Conservation (phyloP, 148 eudicot genomes). For the Simmondsia chinensis region DNA sequence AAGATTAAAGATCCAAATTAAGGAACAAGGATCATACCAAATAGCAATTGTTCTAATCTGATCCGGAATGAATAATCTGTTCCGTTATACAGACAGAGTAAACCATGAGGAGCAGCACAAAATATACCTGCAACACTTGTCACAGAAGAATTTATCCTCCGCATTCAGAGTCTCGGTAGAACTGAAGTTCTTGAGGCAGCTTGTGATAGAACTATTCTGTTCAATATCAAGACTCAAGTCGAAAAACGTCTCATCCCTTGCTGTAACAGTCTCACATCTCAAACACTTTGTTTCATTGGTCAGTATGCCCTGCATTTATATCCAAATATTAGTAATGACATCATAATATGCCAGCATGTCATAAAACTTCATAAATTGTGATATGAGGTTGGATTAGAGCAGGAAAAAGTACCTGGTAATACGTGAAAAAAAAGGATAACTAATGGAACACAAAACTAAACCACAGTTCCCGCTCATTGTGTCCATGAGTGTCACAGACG, state of each 20-base stretch:
- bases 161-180: constrained; percentile 80
- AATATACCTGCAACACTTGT: constrained; percentile 75
- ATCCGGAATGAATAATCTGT: too few species aligned
- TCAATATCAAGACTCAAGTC: constrained; percentile 86
- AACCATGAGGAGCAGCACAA: not conserved
- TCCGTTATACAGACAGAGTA: constrained; percentile 2
- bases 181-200: constrained; percentile 85
- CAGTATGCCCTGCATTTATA: constrained; percentile 52
- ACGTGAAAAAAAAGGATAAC: too few species aligned
- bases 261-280: constrained; percentile 86
- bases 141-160: constrained; percentile 84
- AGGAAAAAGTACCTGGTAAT: too few species aligned
- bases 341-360: too few species aligned
- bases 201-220: constrained; percentile 83
- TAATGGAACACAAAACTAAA: too few species aligned
- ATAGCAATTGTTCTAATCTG: too few species aligned
- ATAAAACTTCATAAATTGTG: too few species aligned
- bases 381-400: too few species aligned
- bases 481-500: too few species aligned
- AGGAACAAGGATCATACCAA: too few species aligned
- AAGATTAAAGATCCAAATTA: too few species aligned
- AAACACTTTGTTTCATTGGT: constrained; percentile 80
- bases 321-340: constrained; percentile 5
- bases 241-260: constrained; percentile 79
- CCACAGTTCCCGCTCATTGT: too few species aligned